Evolutionary conservation across 352 stramenopile species (phyloP), one percentile per base, ranked within the genome.

Genomic region (Phytophthora ramorum): DNA sequence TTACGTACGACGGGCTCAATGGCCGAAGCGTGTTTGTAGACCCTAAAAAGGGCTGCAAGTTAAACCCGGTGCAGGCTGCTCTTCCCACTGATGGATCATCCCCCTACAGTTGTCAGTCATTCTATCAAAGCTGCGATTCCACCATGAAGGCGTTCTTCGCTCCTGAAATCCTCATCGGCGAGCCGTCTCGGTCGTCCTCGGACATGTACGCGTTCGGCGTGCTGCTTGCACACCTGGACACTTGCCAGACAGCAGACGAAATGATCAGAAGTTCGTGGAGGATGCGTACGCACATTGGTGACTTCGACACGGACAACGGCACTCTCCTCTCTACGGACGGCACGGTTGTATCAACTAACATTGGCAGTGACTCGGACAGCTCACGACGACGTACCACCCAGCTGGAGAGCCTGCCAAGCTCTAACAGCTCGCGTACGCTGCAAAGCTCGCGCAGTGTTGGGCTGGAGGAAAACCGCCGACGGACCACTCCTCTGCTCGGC

Each of bases 201-300:
- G 85, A 93, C 45, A 90, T 93, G 81, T 93, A 90, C 51, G 82
- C 85, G 24, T 91, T 86, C 13, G 85, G 85, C 24, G 79, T 87
- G 55, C 66, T 93, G n/a, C 66, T 91, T 17, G 71, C 69, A 22
- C 81, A 89, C 16, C 48, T 93, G 17, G 85, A 93, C 34, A 76
- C 73, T 24, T 83, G 71, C 47, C 66, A 87, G 49, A 79, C 70
- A 13, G 85, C 79, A 2, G 71, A 86, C 47, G 79, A 91, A 59
- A 87, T 93, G 81, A 84, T 90, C 26, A 71, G 78, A 38, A 87
- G 55, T 35, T 85, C 79, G 14, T 79, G 79, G 66, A 78, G 76
- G 53, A 69, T 87, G 52, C 83, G 81, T 14, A 88, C 74, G 22
- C 71, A 84, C 4, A 55, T 77, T 19, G 63, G 63, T 17, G 63